Base-by-base conservation (phyloP, 108 stramenopile species). In the Mediolabrus comicus region DNA sequence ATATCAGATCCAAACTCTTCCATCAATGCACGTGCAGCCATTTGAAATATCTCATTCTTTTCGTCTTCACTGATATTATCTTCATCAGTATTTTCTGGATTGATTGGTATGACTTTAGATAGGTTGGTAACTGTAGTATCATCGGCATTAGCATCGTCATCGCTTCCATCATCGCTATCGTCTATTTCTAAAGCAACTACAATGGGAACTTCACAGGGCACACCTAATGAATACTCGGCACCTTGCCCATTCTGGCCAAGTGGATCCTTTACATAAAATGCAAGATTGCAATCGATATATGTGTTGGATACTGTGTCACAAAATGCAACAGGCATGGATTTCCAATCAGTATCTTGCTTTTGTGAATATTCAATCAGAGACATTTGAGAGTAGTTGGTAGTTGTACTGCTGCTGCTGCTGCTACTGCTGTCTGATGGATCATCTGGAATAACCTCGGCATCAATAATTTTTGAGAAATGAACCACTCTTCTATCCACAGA, bases 271-370 rank as follows among this genome's bases (percentile, higher is more conserved):
- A 70, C 76, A 27, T 77, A 77, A 43, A 77, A 77, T 22, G 76
- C 76, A 52, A 77, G 59, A 29, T 68, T 77, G 63, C 76, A 77
- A 65, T 77, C 76, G 25, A 77, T 65, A 28, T 77, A 77, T 9
- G 76, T 69, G 16, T 77, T 70, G 55, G 76, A 59, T 19, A 30
- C 19, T 3, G 36, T 31, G 14, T 77, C 76, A 38, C 76, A 77
- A 34, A 77, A 77, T 39, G 76, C 76, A 5, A 77, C 22, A 7
- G 76, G 76, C 76, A 77, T 77, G 30, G 51, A 51, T 60, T 77
- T 77, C 76, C 76, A 77, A 31, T 77, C 76, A 16, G 69, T 68
- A 77, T 77, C 76, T 63, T 69, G 76, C 53, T 61, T 69, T 53
- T 77, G 76, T 14, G 76, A 77, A 52, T 77, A 77, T 61, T 77